Percentiles rank a stretch among this genome's conserved stretches.
phyloP scores from a whole-genome alignment of 352 stramenopile species.

The Vaucheria bursata region DNA sequence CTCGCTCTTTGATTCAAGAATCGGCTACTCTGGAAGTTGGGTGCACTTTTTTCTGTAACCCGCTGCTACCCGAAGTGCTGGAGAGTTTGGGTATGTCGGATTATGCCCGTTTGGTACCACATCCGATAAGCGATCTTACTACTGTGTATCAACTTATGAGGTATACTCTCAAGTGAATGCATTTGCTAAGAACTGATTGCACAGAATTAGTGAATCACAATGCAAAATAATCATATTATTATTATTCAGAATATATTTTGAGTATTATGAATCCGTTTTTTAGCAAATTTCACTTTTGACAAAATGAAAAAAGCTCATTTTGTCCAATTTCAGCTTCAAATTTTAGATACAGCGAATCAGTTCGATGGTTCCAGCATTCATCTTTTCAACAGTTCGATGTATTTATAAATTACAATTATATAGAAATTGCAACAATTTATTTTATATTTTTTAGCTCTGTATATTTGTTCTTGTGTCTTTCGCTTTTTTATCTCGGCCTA shows the following conservation, averaged over 20 bases:
- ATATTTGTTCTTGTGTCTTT: too few relatives aligned
- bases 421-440: too few relatives aligned
- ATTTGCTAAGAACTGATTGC: neutral
- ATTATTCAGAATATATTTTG: neutral
- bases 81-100: neutral
- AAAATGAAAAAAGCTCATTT: neutral
- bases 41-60: neutral
- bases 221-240: neutral
- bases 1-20: constrained; percentile 11
- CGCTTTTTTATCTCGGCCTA: too few relatives aligned
- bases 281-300: neutral
- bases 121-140: neutral
- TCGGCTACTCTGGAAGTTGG: neutral
- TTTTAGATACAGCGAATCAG: too few relatives aligned
- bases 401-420: too few relatives aligned
- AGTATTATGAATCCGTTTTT: neutral
- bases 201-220: neutral
- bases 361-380: too few relatives aligned
- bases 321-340: neutral
- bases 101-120: neutral
- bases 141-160: neutral
- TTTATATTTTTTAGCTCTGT: too few relatives aligned
- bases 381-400: too few relatives aligned
- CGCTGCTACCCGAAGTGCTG: neutral
- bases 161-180: neutral